Conservation (phyloP, 768 basidiomycete species). For the Russula sp. region DNA sequence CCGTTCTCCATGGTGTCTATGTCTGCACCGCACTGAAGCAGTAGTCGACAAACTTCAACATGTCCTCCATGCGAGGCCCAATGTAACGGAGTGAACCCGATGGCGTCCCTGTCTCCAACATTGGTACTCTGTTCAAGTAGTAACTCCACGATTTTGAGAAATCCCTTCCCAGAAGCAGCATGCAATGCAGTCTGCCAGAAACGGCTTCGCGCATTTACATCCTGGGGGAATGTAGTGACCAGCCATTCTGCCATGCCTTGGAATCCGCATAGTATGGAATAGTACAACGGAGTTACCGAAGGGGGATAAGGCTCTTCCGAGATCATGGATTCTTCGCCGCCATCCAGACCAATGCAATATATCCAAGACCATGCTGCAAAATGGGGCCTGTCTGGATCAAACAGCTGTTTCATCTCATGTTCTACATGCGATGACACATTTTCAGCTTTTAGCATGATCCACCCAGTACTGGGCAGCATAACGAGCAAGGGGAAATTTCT, state of each 20-base stretch:
- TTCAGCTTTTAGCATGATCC: background rate
- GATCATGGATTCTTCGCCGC: too few relatives aligned
- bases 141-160: too few relatives aligned
- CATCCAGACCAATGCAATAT: background rate
- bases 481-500: background rate
- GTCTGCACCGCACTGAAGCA: background rate
- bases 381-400: background rate
- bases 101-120: too few relatives aligned
- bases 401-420: background rate
- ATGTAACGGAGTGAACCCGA: background rate
- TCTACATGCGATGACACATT: background rate
- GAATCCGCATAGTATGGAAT: background rate
- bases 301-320: too few relatives aligned
- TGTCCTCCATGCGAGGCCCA: background rate
- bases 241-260: background rate
- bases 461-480: conserved; percentile 6
- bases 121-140: too few relatives aligned
- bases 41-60: background rate
- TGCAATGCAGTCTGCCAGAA: background rate
- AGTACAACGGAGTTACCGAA: background rate
- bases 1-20: background rate
- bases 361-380: background rate
- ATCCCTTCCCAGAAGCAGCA: background rate
- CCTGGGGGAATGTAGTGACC: background rate
- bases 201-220: background rate